Conservation (phyloP, 2,329 filamentous ascomycete species). For the Arthrobotrys pseudoclavata region DNA sequence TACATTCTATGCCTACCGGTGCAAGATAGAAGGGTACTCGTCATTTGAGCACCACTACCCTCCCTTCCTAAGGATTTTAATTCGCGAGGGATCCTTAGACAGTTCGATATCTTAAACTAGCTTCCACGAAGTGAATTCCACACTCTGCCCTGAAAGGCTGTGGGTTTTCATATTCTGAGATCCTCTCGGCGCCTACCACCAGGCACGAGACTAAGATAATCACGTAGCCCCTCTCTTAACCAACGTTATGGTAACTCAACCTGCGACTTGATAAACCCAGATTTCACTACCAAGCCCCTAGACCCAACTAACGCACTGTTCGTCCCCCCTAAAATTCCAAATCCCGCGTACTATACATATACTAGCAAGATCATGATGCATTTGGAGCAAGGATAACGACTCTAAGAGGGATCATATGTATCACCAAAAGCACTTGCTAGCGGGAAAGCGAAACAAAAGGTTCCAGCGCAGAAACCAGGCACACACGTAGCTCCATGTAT, state of each 20-base stretch:
- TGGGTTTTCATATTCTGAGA: background rate
- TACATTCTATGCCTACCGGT: no score
- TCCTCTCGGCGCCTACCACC: background rate
- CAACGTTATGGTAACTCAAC: constrained; percentile 15
- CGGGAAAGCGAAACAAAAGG: background rate
- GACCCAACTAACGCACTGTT: constrained; percentile 10
- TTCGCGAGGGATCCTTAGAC: background rate
- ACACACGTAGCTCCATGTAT: constrained; percentile 2
- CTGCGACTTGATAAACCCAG: background rate
- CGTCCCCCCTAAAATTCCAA: constrained; percentile 5
- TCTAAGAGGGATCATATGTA: background rate
- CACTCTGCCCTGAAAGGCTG: background rate
- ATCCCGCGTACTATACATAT: constrained; percentile 14
- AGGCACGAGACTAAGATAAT: background rate
- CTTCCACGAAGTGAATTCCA: background rate
- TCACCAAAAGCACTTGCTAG: constrained; percentile 25
- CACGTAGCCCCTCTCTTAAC: background rate
- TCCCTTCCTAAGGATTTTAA: background rate
- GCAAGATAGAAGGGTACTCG: no score
- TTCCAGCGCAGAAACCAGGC: background rate
- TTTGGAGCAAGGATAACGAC: constrained; percentile 1
- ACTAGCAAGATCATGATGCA: background rate
- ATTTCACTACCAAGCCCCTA: background rate
- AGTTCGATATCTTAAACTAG: no score
- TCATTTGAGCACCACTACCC: background rate